A percentile compares a stretch with the other conserved stretches of the same genome.
Conservation (phyloP, 148 eudicot genomes). For the Pouteria glomerata region DNA sequence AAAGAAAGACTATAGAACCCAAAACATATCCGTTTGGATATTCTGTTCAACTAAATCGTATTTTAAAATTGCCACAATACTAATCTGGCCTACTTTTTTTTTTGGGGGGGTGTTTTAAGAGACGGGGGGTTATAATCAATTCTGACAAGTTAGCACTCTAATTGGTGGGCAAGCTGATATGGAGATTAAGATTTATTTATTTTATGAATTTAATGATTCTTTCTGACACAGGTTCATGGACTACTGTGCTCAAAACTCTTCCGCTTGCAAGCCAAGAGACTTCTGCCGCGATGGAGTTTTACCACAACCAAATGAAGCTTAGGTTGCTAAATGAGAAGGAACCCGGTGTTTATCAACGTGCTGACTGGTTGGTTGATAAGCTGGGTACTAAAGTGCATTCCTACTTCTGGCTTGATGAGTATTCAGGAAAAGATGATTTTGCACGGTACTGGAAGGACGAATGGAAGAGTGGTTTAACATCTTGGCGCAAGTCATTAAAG, state of each 20-base stretch:
- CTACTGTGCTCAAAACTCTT: slow-evolving; percentile 40
- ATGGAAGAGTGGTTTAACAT: slow-evolving; percentile 63
- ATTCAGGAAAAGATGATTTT: slow-evolving; percentile 74
- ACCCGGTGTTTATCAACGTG: slow-evolving; percentile 48
- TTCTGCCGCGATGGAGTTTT: slow-evolving; percentile 68
- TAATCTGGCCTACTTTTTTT: background rate
- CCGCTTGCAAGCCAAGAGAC: slow-evolving; percentile 88
- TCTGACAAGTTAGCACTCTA: too few relatives aligned
- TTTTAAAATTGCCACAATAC: background rate
- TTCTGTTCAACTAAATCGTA: background rate
- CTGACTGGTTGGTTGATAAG: slow-evolving; percentile 88
- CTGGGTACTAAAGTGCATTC: slow-evolving; percentile 80
- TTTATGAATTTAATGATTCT: background rate
- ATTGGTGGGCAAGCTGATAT: too few relatives aligned
- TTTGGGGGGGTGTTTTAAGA: too few relatives aligned
- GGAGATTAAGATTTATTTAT: too few relatives aligned
- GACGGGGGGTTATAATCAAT: too few relatives aligned
- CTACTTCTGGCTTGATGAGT: slow-evolving; percentile 93
- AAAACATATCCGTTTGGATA: too few relatives aligned
- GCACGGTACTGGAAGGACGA: slow-evolving; percentile 76
- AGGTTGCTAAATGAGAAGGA: slow-evolving; percentile 67
- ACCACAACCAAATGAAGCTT: slow-evolving; percentile 72
- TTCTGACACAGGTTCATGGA: slow-evolving; percentile 54
- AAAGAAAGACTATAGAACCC: too few relatives aligned
- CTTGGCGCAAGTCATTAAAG: slow-evolving; percentile 57